Conservation (phyloP, 768 basidiomycete species). For the Boletus patriciae region DNA sequence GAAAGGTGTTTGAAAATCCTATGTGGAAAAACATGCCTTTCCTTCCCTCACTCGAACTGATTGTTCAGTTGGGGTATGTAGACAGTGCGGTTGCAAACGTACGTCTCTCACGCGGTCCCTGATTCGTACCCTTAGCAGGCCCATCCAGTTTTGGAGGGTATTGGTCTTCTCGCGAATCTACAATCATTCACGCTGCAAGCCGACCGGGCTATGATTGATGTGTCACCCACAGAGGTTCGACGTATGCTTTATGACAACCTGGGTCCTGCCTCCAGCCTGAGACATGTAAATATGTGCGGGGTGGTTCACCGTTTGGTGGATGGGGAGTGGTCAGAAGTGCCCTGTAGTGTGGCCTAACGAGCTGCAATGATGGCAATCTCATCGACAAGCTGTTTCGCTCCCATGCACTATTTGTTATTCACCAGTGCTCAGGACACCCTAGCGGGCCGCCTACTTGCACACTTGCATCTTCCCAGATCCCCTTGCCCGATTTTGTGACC, state of each 20-base stretch:
- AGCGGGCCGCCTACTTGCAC: too few relatives aligned
- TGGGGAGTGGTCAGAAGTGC: not conserved
- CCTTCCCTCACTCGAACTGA: too few relatives aligned
- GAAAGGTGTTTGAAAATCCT: not conserved
- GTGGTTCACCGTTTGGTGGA: not conserved
- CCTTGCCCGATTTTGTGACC: slow-evolving; percentile 39
- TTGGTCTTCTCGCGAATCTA: not conserved
- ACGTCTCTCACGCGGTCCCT: not conserved
- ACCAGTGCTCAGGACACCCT: too few relatives aligned
- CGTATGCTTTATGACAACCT: slow-evolving; percentile 1
- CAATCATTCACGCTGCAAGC: slow-evolving; percentile 1
- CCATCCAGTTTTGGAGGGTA: not conserved
- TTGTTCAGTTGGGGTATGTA: too few relatives aligned
- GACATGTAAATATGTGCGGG: too few relatives aligned
- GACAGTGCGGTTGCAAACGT: too few relatives aligned
- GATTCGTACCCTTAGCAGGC: slow-evolving; percentile 1
- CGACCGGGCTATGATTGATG: not conserved
- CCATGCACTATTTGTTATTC: too few relatives aligned
- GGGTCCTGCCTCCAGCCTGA: not conserved
- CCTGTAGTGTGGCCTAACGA: too few relatives aligned
- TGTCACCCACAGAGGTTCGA: not conserved
- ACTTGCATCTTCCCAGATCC: slow-evolving; percentile 42
- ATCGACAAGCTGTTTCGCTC: too few relatives aligned
- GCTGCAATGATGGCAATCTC: too few relatives aligned
- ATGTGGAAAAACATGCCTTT: too few relatives aligned